These are phyloP conservation scores for Selenicereus undatus DNA, from an alignment of 148 eudicot genomes.

Conservation along the genomic window DNA sequence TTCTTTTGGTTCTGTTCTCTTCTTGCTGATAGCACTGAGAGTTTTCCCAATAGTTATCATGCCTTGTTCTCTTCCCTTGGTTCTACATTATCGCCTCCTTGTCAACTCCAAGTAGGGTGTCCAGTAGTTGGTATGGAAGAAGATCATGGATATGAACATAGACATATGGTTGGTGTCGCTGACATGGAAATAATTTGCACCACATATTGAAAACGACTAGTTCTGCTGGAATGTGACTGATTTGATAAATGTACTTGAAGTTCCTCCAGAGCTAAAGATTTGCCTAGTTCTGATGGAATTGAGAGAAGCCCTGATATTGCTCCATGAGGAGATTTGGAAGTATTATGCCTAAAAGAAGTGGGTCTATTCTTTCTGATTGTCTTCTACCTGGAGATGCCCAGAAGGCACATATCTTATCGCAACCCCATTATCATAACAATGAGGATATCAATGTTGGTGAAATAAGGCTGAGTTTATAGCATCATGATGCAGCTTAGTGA, in stretches of 20 bases:
- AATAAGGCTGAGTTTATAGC: neutral
- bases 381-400: neutral
- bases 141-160: neutral
- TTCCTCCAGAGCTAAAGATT: neutral
- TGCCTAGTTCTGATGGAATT: neutral
- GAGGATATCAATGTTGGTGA: neutral
- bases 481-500: neutral
- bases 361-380: neutral
- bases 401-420: neutral
- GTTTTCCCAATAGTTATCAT: slow-evolving; percentile 16
- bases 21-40: slow-evolving; percentile 22
- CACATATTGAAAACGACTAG: neutral
- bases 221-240: neutral
- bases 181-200: neutral
- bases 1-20: slow-evolving; percentile 22
- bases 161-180: neutral
- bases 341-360: neutral
- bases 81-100: slow-evolving; percentile 21
- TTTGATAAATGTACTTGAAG: neutral
- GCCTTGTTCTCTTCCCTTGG: slow-evolving; percentile 20
- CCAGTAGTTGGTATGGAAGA: neutral
- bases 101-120: slow-evolving; percentile 22
- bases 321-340: neutral
- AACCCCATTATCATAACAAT: neutral
- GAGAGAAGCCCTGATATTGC: neutral